Percentiles rank a stretch among this genome's conserved stretches.
phyloP scores from a whole-genome alignment of 495 filamentous ascomycete species.

The Neurospora africana region DNA sequence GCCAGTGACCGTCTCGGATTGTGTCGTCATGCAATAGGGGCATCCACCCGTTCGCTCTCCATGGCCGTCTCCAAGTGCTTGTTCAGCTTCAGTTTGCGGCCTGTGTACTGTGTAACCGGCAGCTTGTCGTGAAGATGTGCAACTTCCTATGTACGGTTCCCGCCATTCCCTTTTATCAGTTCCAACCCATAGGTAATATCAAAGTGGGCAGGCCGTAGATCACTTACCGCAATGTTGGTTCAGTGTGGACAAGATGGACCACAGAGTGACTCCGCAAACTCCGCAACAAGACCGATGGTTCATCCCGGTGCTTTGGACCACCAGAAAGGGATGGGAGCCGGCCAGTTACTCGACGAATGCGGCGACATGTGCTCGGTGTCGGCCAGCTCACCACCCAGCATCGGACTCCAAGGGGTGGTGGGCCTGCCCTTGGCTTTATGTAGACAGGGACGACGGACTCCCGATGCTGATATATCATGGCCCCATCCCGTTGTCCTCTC shows the following conservation, averaged over 20 bases:
- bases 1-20: background rate
- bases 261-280: background rate
- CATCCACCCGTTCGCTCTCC: background rate
- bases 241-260: background rate
- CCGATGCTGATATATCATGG: background rate
- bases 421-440: background rate
- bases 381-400: background rate
- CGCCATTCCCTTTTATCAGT: background rate
- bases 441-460: background rate
- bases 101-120: background rate
- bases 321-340: background rate
- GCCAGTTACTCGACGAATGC: background rate
- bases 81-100: background rate
- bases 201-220: background rate
- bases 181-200: background rate
- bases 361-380: background rate
- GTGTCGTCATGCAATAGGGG: background rate
- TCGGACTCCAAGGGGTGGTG: background rate
- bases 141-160: background rate
- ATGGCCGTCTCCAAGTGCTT: background rate
- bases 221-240: background rate
- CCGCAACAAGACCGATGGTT: background rate
- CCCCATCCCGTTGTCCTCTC: background rate
- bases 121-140: background rate
- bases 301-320: background rate